Base-by-base conservation (phyloP, 805 yeast species). In the Saccharomycopsis schoenii region DNA sequence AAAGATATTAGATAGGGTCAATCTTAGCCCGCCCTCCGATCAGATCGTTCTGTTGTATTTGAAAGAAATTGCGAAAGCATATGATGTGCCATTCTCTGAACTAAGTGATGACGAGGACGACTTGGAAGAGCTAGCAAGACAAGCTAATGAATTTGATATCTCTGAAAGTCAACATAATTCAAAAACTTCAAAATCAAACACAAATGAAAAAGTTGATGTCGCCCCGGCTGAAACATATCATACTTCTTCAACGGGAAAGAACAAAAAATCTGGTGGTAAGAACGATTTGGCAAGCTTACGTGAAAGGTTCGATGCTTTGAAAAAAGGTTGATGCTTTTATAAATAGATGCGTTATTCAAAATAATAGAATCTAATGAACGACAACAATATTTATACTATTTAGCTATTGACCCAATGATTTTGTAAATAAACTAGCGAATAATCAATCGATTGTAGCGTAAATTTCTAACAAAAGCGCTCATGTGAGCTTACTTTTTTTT, bases 11-110 rank as follows among this genome's bases (percentile, higher is more conserved):
- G 78, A 77, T 54, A 74, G 91, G 64, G 84, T 94, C 61, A 75
- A 80, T 17, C 81, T 85, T 2, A 82, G 80, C 59, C 83, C 94
- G 4, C 97, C 96, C 0, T 71, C 79, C 3, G 78, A 76, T 52
- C 83, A 78, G 25, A 76, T 90, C 60, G 94, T 90, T 1, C 77
- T 79, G 15, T 71, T 88, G 62, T 91, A 91, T 67, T 74, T 91
- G 64, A 75, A 80, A 59, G 97, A 90, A 68, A 90, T 90, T 63
- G 96, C 96, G 0, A 77, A 77, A 58, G 88, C 96, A 0, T 90
- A 91, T 68, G 78, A 80, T 24, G 94, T 85, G 0, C 87, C 90
- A 0, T 91, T 83, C 67, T 83, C 89, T 39, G 85, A 83, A 14
- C 70, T 83, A 61, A 65, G 64, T 21, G 69, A 70, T n/a, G 71